Evolutionary conservation across 106 monocot genomes (phyloP).

Genomic region (Apostasia ramifera): DNA sequence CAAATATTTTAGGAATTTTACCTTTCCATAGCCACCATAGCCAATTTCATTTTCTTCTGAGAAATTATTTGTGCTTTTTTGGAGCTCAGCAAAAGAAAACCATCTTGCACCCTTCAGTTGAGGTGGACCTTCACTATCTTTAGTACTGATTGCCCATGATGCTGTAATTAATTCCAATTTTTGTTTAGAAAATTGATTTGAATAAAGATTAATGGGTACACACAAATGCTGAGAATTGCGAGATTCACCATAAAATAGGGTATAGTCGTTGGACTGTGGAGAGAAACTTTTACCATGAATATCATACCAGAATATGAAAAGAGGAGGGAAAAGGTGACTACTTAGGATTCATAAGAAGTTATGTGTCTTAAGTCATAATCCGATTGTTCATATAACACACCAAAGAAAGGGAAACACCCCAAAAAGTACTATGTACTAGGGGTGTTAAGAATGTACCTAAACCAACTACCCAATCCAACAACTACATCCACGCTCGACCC

Average conservation of each 20-base stretch:
- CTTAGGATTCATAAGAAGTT: no score
- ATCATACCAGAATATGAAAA: not conserved
- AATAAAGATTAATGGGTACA: not conserved
- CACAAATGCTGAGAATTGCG: not conserved
- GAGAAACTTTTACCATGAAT: not conserved
- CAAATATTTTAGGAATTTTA: constrained; percentile 1
- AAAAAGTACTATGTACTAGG: no score
- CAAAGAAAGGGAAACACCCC: no score
- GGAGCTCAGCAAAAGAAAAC: constrained; percentile 52
- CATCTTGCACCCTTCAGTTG: constrained; percentile 45
- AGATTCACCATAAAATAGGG: no score
- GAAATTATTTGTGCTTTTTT: constrained; percentile 41
- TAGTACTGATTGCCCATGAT: constrained; percentile 37
- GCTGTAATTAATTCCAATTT: constrained; percentile 18
- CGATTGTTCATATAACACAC: no score
- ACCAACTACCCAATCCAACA: no score
- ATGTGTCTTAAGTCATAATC: no score
- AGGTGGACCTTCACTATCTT: constrained; percentile 32
- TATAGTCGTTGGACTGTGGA: no score
- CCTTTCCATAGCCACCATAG: constrained; percentile 62
- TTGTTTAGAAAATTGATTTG: not conserved
- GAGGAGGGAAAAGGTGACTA: no score
- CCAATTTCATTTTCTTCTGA: constrained; percentile 45
- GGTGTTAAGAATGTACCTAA: no score
- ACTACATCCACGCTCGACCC: no score